Evolutionary conservation across 192 early-diverging fungal species (phyloP).

Genomic region (Coemansia sp.): DNA sequence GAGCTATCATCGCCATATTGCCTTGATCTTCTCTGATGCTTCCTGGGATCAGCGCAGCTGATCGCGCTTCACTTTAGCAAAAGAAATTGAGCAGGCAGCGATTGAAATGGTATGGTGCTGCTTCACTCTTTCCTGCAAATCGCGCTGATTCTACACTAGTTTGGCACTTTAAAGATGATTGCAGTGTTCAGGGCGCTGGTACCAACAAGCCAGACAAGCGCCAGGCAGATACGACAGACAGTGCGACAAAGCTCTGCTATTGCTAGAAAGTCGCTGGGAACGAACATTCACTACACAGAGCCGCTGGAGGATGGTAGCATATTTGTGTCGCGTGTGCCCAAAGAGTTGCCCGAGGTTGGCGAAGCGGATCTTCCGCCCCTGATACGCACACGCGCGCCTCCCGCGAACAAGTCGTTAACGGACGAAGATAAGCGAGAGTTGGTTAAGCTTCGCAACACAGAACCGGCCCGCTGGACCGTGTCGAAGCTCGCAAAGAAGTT

Average conservation of each 20-base stretch:
- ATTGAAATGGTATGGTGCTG: not conserved
- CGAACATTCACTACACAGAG: slow-evolving; percentile 48
- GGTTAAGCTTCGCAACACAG: slow-evolving; percentile 43
- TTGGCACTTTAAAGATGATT: slow-evolving; percentile 1
- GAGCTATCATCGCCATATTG: not conserved
- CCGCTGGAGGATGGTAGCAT: slow-evolving; percentile 52
- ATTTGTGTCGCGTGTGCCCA: slow-evolving; percentile 53
- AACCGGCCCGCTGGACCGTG: slow-evolving; percentile 53
- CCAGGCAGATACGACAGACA: slow-evolving; percentile 14
- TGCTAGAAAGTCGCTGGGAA: slow-evolving; percentile 45
- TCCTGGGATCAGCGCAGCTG: not conserved
- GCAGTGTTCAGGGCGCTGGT: not conserved
- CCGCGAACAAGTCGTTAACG: slow-evolving; percentile 20
- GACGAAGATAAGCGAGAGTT: slow-evolving; percentile 31
- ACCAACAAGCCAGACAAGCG: slow-evolving; percentile 2
- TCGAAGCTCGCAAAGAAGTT: slow-evolving; percentile 51
- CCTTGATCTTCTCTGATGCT: not conserved
- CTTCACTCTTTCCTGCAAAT: not conserved
- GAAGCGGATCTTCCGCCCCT: slow-evolving; percentile 53
- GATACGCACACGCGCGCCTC: slow-evolving; percentile 3
- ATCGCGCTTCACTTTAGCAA: too few species aligned
- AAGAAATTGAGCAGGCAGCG: not conserved
- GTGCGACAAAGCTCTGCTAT: slow-evolving; percentile 41
- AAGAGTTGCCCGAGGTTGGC: slow-evolving; percentile 28
- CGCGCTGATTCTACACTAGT: not conserved